Conservation (phyloP, 139 green algal species). For the Gonium pectorale region DNA sequence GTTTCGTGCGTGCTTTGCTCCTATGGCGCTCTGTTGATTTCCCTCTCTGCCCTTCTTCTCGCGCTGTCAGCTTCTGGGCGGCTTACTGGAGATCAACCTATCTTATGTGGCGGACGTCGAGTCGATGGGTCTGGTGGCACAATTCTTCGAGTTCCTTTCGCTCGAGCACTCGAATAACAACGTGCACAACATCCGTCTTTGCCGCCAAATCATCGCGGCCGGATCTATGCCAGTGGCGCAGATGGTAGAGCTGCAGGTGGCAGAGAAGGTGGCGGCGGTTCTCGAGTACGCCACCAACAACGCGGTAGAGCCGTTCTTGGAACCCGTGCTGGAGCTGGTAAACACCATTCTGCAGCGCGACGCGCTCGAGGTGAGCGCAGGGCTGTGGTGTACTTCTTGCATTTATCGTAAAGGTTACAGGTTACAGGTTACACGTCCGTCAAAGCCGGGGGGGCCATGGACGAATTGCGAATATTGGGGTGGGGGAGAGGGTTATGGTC, state of each 20-base stretch:
- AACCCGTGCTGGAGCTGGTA: constrained; percentile 83
- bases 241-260: constrained; percentile 57
- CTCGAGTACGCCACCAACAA: constrained; percentile 87
- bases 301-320: constrained; percentile 87
- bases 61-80: constrained; percentile 64
- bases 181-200: constrained; percentile 93
- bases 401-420: no score
- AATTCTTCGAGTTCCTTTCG: constrained; percentile 90
- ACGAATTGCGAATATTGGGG: no score
- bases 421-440: no score
- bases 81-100: constrained; percentile 70
- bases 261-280: constrained; percentile 76
- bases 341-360: constrained; percentile 63
- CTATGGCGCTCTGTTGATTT: no score
- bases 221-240: constrained; percentile 48
- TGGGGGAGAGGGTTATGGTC: no score
- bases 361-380: constrained; percentile 39
- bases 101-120: constrained; percentile 64
- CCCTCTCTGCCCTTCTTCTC: no score
- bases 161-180: constrained; percentile 94
- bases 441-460: no score
- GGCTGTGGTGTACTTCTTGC: no score
- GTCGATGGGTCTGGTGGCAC: constrained; percentile 68
- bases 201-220: constrained; percentile 72
- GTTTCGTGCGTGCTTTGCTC: no score